phyloP scores from a whole-genome alignment of 805 yeast genomes.

The Metschnikowia henanensis region DNA sequence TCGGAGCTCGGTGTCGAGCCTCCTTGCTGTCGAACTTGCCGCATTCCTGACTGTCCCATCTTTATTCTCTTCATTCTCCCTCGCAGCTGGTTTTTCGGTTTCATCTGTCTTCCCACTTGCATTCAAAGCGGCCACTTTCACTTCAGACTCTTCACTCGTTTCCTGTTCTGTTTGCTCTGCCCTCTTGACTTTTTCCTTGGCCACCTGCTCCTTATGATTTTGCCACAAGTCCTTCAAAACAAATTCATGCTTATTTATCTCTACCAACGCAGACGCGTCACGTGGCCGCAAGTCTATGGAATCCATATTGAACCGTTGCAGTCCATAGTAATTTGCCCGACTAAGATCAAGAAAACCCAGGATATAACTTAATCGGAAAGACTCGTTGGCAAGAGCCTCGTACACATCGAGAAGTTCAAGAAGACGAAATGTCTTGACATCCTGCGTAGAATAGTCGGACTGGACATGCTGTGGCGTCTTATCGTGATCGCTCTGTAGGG shows the following conservation, averaged over 20 bases:
- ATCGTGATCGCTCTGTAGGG: too few relatives aligned
- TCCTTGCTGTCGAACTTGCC: neutral
- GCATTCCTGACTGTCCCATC: neutral
- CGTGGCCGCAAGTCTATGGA: constrained; percentile 40
- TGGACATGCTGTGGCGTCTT: too few relatives aligned
- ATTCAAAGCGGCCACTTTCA: too few relatives aligned
- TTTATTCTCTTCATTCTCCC: neutral
- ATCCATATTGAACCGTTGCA: constrained; percentile 38
- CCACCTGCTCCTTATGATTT: neutral
- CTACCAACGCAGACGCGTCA: constrained; percentile 25
- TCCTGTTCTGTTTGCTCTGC: neutral
- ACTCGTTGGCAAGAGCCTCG: constrained; percentile 24
- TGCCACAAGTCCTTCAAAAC: constrained; percentile 3
- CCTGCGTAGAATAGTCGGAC: too few relatives aligned
- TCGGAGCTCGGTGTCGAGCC: neutral
- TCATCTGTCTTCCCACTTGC: neutral
- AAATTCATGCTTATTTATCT: neutral
- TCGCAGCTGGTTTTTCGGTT: neutral
- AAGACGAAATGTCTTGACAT: constrained; percentile 15
- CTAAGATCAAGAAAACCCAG: constrained; percentile 43
- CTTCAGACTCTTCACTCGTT: neutral
- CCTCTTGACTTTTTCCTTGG: neutral
- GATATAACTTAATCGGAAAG: constrained; percentile 22
- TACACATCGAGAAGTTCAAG: constrained; percentile 36
- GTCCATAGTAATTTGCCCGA: constrained; percentile 43